These are phyloP conservation scores for Iodosphaeria phyllophila DNA, from an alignment of 2,329 filamentous ascomycete genomes.

Conservation along the genomic window DNA sequence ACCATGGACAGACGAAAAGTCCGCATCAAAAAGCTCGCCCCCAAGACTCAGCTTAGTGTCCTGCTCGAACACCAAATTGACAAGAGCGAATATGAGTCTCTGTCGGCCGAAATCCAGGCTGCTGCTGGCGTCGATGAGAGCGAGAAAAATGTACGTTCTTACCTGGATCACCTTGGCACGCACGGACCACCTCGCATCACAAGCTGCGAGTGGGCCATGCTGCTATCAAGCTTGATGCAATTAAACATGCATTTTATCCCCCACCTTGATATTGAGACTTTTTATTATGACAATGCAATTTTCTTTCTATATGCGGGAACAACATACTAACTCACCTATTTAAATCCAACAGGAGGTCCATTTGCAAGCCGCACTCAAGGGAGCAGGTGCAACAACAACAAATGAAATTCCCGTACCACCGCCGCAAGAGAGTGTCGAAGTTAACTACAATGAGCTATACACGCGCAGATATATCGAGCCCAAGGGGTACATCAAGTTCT, in stretches of 20 bases:
- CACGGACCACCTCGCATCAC: too few species aligned
- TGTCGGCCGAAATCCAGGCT: conserved; percentile 68
- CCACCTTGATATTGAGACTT: conserved; percentile 3
- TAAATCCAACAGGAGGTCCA: conserved; percentile 77
- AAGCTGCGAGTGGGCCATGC: too few species aligned
- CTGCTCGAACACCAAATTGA: conserved; percentile 86
- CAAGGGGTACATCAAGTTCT: conserved; percentile 90
- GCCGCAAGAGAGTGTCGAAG: conserved; percentile 39
- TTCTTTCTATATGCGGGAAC: too few species aligned
- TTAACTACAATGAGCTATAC: conserved; percentile 84
- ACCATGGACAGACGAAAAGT: conserved; percentile 48
- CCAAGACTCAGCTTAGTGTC: conserved; percentile 74
- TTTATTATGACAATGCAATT: conserved; percentile 2
- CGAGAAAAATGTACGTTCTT: conserved; percentile 86
- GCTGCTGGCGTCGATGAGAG: conserved; percentile 93
- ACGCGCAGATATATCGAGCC: conserved; percentile 64
- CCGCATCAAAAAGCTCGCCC: conserved; percentile 78
- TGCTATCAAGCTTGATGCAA: too few species aligned
- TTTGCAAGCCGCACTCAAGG: conserved; percentile 61
- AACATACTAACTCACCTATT: conserved; percentile 3
- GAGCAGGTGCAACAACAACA: conserved; percentile 30
- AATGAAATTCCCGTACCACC: conserved; percentile 49
- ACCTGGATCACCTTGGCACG: too few species aligned
- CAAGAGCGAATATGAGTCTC: conserved; percentile 65
- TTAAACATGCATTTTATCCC: too few species aligned